These are phyloP conservation scores for Salisapilia sapeloensis DNA, from an alignment of 352 stramenopile species.

Conservation along the genomic window DNA sequence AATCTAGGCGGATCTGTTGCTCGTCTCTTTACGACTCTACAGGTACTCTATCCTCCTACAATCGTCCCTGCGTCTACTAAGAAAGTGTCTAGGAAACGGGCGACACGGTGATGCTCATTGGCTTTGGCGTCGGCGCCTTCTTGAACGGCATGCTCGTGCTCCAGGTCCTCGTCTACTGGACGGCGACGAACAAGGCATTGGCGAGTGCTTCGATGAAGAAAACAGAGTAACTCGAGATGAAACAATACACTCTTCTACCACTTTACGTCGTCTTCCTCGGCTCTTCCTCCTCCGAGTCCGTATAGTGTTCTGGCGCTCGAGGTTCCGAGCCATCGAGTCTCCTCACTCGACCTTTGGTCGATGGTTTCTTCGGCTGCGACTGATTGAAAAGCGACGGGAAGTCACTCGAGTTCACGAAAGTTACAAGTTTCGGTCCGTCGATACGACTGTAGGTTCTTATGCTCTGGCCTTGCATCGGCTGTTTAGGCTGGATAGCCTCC, in stretches of 20 bases:
- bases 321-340: constrained; percentile 9
- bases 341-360: constrained; percentile 14
- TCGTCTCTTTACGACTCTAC: constrained; percentile 75
- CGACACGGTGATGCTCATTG: constrained; percentile 45
- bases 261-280: constrained; percentile 14
- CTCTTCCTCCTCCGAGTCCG: constrained; percentile 9
- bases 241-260: constrained; percentile 2
- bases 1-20: constrained; percentile 70
- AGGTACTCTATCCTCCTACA: constrained; percentile 10
- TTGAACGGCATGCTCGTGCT: constrained; percentile 67
- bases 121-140: constrained; percentile 50
- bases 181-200: constrained; percentile 59
- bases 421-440: constrained; percentile 54
- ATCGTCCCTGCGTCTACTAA: neutral
- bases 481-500: constrained; percentile 34
- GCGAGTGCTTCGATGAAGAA: constrained; percentile 49
- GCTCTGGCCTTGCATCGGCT: constrained; percentile 45
- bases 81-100: constrained; percentile 33
- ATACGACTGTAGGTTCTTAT: constrained; percentile 53
- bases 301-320: constrained; percentile 11
- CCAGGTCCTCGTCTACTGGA: constrained; percentile 71
- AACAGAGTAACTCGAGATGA: constrained; percentile 14
- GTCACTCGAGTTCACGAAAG: constrained; percentile 51
- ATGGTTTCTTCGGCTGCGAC: constrained; percentile 32
- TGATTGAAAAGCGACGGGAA: constrained; percentile 58